Evolutionary conservation across 495 filamentous ascomycete species (phyloP).

Genomic region (Staphylotrichum longicolle): DNA sequence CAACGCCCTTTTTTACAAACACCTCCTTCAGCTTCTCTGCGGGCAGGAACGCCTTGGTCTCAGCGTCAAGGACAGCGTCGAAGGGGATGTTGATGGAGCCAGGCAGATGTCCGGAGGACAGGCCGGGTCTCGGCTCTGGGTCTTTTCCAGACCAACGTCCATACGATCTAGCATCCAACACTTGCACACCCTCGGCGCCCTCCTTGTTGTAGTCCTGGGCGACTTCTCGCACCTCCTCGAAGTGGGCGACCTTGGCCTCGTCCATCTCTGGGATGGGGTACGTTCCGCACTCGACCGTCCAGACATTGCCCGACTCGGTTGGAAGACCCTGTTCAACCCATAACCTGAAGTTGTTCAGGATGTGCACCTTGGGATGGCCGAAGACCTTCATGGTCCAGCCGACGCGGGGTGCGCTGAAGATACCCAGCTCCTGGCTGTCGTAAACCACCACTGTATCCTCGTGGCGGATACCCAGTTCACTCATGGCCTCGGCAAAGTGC

Average conservation of each 20-base stretch:
- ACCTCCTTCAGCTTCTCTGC: slow-evolving; percentile 66
- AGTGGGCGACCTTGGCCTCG: slow-evolving; percentile 52
- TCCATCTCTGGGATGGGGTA: slow-evolving; percentile 55
- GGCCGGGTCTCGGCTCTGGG: slow-evolving; percentile 80
- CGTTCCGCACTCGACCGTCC: slow-evolving; percentile 55
- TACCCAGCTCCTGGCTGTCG: slow-evolving; percentile 80
- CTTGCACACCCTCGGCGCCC: slow-evolving; percentile 75
- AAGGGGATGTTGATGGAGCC: slow-evolving; percentile 82
- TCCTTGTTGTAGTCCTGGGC: slow-evolving; percentile 74
- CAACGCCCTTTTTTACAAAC: slow-evolving; percentile 74
- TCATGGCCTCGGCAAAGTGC: slow-evolving; percentile 84
- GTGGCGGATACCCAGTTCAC: slow-evolving; percentile 73
- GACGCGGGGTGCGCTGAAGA: slow-evolving; percentile 90
- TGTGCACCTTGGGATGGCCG: slow-evolving; percentile 83
- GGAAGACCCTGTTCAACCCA: slow-evolving; percentile 83
- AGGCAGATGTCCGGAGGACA: slow-evolving; percentile 91
- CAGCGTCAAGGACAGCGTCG: slow-evolving; percentile 72
- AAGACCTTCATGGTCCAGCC: slow-evolving; percentile 90
- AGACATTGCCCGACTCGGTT: slow-evolving; percentile 72
- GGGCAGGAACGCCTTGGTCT: slow-evolving; percentile 76
- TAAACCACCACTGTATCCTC: slow-evolving; percentile 93
- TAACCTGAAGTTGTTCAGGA: slow-evolving; percentile 89
- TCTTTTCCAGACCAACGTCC: slow-evolving; percentile 80
- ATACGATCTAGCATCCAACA: slow-evolving; percentile 80
- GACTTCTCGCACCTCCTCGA: slow-evolving; percentile 75